Conservation (phyloP, 148 eudicot genomes). For the Pouteria glomerata region DNA sequence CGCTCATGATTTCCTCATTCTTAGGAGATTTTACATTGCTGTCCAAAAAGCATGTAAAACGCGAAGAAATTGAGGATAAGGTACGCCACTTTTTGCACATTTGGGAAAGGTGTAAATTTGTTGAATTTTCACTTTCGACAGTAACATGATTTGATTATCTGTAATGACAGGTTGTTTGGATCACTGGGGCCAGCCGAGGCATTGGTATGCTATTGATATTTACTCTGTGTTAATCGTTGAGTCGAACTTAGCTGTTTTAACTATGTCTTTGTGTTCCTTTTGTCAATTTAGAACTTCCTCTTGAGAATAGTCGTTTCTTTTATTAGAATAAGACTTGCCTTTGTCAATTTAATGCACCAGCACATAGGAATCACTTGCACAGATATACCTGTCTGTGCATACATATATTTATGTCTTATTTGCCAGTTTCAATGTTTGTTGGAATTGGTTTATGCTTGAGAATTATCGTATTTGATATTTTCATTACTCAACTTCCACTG, state of each 20-base stretch:
- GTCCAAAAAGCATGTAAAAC: slow-evolving; percentile 60
- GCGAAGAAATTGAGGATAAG: slow-evolving; percentile 69
- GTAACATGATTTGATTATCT: slow-evolving; percentile 5
- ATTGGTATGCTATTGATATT: slow-evolving; percentile 47
- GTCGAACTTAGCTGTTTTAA: neutral
- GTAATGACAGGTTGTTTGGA: slow-evolving; percentile 74
- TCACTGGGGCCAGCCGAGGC: slow-evolving; percentile 98
- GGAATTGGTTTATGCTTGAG: too few relatives aligned
- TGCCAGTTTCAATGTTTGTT: neutral
- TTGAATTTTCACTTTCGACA: neutral
- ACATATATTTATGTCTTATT: neutral
- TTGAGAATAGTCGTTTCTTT: neutral
- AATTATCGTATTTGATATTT: too few relatives aligned
- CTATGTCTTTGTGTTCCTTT: neutral
- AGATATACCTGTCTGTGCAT: too few relatives aligned
- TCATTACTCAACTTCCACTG: too few relatives aligned
- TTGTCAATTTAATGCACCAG: too few relatives aligned
- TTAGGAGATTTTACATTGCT: slow-evolving; percentile 75
- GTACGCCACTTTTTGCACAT: slow-evolving; percentile 23
- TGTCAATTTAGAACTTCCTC: neutral
- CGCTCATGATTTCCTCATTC: neutral
- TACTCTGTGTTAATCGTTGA: neutral
- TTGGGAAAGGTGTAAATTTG: neutral
- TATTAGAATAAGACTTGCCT: neutral
- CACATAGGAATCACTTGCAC: too few relatives aligned